Conservation (phyloP, 1,139 yeast species). For the Yamadazyma oceani region DNA sequence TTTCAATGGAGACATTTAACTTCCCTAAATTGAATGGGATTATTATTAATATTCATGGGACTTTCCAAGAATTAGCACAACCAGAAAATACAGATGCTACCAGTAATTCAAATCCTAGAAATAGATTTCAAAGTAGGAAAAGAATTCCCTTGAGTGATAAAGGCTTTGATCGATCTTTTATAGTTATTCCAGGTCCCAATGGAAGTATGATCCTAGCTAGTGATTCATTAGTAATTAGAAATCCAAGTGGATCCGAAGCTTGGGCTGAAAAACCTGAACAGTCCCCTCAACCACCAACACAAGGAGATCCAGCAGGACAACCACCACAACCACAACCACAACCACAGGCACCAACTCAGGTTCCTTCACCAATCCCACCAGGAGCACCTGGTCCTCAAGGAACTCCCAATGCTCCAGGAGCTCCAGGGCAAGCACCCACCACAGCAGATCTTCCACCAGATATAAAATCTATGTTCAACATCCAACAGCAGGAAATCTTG, state of each 20-base stretch:
- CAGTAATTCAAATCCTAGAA: conserved; percentile 25
- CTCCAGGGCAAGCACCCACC: conserved; percentile 12
- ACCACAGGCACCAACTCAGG: conserved; percentile 3
- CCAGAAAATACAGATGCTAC: conserved; percentile 40
- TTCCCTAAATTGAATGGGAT: conserved; percentile 74
- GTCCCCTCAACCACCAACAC: conserved; percentile 6
- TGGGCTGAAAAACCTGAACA: conserved; percentile 41
- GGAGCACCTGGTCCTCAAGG: conserved; percentile 7
- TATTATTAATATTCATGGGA: conserved; percentile 79
- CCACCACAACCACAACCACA: no score
- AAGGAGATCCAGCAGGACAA: background rate
- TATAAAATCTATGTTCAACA: conserved; percentile 49
- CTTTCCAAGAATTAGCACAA: conserved; percentile 63
- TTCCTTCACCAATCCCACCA: conserved; percentile 11
- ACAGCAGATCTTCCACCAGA: conserved; percentile 50
- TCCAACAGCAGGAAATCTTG: conserved; percentile 65
- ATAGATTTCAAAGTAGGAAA: conserved; percentile 29
- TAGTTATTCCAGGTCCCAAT: conserved; percentile 71
- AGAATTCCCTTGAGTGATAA: conserved; percentile 55
- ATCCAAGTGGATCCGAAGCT: conserved; percentile 57
- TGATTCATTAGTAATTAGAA: conserved; percentile 71
- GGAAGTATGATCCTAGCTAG: conserved; percentile 81
- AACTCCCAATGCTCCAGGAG: background rate
- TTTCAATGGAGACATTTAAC: conserved; percentile 78
- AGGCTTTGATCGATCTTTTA: conserved; percentile 84